Base-by-base conservation (phyloP, 345 rosid species). In the Citrus maxima region DNA sequence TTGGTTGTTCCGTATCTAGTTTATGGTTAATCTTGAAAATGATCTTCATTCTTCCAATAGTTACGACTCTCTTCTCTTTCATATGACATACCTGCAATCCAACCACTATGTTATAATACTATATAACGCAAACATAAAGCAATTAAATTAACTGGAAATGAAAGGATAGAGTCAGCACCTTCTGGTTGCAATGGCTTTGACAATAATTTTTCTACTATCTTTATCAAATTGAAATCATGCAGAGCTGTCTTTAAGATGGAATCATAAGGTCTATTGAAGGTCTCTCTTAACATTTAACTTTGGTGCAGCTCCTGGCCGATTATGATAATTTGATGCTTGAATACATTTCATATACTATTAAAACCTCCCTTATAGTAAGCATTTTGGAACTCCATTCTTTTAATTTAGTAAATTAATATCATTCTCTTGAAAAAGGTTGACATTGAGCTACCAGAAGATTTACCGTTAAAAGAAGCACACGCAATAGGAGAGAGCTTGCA, bases 371-470 rank as follows among this genome's bases (percentile, higher is more conserved):
- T 18, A 0, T 54, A 54, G 49, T 10, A 38, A 1, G 12, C 4
- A 21, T 67, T 46, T 46, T 46, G 18, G 6, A 56, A 13, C 22
- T 34, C 27, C 13, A 10, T 21, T 73, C 6, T 71, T 54, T 6
- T 10, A 37, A 21, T 18, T 51, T 5, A 19, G 10, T 51, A 34
- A 51, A 51, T 74, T 8, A 34, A 2, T 63, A 0, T 24, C 19
- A 27, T 49, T 42, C 51, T 19, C 51, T 35, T 51, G 60, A 60
- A 83, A 74, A 82, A 94, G 97, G 95, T 92, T 76, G 93, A 91
- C 83, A 89, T 94, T 37, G 97, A 93, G 83, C 93, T 95, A 0
- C 97, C 98, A 7, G 98, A 95, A 78, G 91, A 95, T 34, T 74
- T 89, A 77, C 95, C 97, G 22, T 35, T 95, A 64, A 92, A 85